A percentile compares a stretch with the other conserved stretches of the same genome.
These are phyloP conservation scores for Arabis alpina DNA, from an alignment of 345 rosid species.

Conservation along the genomic window DNA sequence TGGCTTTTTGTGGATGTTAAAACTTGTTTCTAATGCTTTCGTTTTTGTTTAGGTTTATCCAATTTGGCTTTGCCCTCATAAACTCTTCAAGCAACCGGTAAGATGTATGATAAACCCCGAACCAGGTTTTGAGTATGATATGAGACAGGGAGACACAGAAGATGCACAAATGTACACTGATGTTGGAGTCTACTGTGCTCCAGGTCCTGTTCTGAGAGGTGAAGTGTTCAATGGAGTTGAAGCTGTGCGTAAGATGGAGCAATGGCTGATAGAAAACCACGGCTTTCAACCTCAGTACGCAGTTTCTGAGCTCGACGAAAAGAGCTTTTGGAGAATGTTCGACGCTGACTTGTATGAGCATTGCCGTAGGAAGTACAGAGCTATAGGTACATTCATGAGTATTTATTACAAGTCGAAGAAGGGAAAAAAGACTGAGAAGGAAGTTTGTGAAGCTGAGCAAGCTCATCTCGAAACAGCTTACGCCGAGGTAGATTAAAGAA, in stretches of 20 bases:
- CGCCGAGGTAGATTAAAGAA: slow-evolving; percentile 24
- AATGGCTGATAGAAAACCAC: slow-evolving; percentile 84
- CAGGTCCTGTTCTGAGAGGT: slow-evolving; percentile 88
- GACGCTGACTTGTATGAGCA: slow-evolving; percentile 76
- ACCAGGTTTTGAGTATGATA: slow-evolving; percentile 79
- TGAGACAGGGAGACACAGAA: slow-evolving; percentile 78
- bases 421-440: slow-evolving; percentile 94
- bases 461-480: slow-evolving; percentile 61
- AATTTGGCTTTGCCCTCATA: slow-evolving; percentile 89
- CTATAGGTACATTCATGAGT: slow-evolving; percentile 91
- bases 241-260: slow-evolving; percentile 81
- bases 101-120: slow-evolving; percentile 86
- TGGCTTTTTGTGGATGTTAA: slow-evolving; percentile 3
- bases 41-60: slow-evolving; percentile 65
- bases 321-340: slow-evolving; percentile 90
- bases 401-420: slow-evolving; percentile 92
- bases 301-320: slow-evolving; percentile 79
- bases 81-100: slow-evolving; percentile 74
- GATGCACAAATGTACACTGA: slow-evolving; percentile 94
- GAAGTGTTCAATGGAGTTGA: slow-evolving; percentile 80
- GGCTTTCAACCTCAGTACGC: slow-evolving; percentile 89
- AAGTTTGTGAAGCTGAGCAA: slow-evolving; percentile 85
- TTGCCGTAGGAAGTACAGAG: slow-evolving; percentile 72
- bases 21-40: background rate
- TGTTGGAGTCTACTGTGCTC: slow-evolving; percentile 82